These are phyloP conservation scores for Trichoderma semiorbis DNA, from an alignment of 2,329 filamentous ascomycete genomes.

Conservation along the genomic window DNA sequence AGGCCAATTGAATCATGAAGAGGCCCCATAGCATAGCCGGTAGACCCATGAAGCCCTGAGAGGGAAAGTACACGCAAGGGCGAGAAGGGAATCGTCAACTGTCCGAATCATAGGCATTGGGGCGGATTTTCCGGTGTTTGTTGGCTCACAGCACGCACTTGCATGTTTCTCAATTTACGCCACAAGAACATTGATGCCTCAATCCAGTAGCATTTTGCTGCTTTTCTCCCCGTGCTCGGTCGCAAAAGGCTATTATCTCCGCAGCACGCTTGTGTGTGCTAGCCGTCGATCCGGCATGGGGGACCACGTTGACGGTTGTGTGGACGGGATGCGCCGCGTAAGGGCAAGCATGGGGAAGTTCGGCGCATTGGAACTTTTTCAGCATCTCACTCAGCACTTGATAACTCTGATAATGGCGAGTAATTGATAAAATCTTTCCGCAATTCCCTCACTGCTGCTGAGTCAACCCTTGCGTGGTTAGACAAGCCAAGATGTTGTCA, in stretches of 20 bases:
- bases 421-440: not conserved
- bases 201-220: not conserved
- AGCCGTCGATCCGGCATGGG: constrained; percentile 17
- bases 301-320: constrained; percentile 14
- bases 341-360: not conserved
- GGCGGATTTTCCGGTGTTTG: not conserved
- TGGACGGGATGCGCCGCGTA: constrained; percentile 15
- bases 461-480: not conserved
- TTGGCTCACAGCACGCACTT: not conserved
- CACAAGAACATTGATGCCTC: not conserved
- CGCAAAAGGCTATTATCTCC: constrained; percentile 3
- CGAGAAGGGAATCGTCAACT: not conserved
- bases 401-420: not conserved
- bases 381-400: constrained; percentile 11
- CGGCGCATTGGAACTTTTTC: not conserved
- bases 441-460: not conserved
- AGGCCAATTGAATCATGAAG: not conserved
- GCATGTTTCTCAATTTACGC: not conserved
- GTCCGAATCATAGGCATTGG: not conserved
- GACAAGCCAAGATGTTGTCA: not conserved
- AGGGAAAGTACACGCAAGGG: not conserved
- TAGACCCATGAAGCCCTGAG: not conserved
- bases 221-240: constrained; percentile 1
- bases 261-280: constrained; percentile 11
- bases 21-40: not conserved